Evolutionary conservation across 225 moss, liverwort and hornwort species (phyloP), one percentile per base, ranked within the genome.

Genomic region (Marchantia polymorpha): DNA sequence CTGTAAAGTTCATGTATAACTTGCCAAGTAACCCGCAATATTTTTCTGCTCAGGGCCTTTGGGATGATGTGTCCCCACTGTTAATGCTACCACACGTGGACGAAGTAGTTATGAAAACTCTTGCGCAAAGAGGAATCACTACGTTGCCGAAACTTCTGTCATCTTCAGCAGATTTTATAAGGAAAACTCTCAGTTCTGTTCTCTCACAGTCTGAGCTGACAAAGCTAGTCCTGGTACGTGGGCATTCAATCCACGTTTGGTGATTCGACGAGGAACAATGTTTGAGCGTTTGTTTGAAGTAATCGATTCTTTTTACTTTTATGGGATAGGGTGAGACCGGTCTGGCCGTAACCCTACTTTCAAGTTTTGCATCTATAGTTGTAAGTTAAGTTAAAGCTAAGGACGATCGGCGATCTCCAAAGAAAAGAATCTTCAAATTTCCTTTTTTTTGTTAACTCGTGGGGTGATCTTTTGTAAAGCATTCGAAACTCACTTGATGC

Each of bases 61-160:
- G 95, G 90, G 87, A 90, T 80, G 93, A 92, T 76, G 90, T 86
- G 22, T 84, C 91, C 58, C 93, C 93, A 11, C 77, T 95, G 74
- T 88, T 79, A 66, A 94, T 95, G 92, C 83, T 99, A 56, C 99
- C 95, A 77, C 83, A 92, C 78, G 84, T 92, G 72, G 89, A 92
- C 56, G 65, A 78, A 82, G 80, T 66, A 72, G 84, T 89, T 69
- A 9, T 92, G 52, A 80, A 88, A 85, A 85, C 86, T 72, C 80
- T 99, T 19, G 84, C 82, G 77, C 82, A 88, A 16, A 81, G 86
- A 14, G 88, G 90, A 84, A 81, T 94, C 72, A 76, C 80, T 12
- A 84, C 89, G 78, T 79, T 90, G 20, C 81, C 82, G 63, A 86
- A 95, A 72, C 86, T 95, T 68, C 84, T 92, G 81, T 89, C 91